Conservation (phyloP, 2,329 filamentous ascomycete genomes). For the Harringtonia aguacate region DNA sequence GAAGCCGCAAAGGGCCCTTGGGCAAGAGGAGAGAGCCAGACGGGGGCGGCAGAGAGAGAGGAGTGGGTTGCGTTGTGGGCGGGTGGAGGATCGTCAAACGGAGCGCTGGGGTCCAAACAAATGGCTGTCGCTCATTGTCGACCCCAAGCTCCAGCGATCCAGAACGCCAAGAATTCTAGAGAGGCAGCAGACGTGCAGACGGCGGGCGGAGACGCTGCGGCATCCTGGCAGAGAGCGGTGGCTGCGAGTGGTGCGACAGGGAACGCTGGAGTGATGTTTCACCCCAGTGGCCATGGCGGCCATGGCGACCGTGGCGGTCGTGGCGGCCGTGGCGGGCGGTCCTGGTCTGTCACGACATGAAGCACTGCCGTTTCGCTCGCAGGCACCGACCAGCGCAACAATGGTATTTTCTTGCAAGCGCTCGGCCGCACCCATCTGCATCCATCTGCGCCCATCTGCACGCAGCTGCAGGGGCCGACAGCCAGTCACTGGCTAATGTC, state of each 20-base stretch:
- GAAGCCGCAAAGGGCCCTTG: no score
- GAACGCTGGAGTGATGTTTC: slow-evolving; percentile 5
- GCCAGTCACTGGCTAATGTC: neutral
- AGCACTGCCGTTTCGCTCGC: no score
- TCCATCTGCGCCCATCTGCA: no score
- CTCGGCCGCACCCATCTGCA: slow-evolving; percentile 7
- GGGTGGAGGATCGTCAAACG: neutral
- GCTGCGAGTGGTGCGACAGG: slow-evolving; percentile 8
- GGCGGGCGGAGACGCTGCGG: no score
- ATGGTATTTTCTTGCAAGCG: no score
- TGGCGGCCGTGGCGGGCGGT: no score
- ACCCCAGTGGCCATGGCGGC: slow-evolving; percentile 6
- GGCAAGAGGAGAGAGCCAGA: no score
- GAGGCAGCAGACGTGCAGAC: neutral
- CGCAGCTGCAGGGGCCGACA: neutral
- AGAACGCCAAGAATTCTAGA: neutral
- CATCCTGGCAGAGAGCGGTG: no score
- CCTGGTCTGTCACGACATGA: no score
- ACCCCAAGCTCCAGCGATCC: neutral
- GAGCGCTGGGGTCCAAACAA: neutral
- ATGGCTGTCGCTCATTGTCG: neutral
- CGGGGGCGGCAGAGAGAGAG: no score
- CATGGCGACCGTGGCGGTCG: slow-evolving; percentile 1
- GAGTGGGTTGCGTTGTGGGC: no score
- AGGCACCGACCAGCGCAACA: no score